phyloP scores from a whole-genome alignment of 345 rosid genomes.

The Limnanthes douglasii region DNA sequence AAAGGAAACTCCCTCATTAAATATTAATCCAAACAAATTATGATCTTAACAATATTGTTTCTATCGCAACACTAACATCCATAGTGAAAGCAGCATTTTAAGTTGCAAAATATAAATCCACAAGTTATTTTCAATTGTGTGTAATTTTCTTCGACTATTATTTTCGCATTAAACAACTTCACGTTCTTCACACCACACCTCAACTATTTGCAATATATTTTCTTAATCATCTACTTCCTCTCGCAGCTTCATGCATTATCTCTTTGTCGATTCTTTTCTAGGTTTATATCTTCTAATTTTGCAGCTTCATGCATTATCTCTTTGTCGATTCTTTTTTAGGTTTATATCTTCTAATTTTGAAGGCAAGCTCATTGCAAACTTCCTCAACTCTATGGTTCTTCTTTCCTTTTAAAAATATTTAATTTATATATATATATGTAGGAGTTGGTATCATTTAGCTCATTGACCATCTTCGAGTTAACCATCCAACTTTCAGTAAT shows the following conservation, averaged over 20 bases:
- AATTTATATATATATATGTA: conserved; percentile 35
- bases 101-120: conserved; percentile 36
- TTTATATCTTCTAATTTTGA: conserved; percentile 65
- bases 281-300: too few relatives aligned
- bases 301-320: conserved; percentile 45
- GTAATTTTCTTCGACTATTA: conserved; percentile 27
- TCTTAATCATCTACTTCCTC: conserved; percentile 78
- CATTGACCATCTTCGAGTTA: conserved; percentile 60
- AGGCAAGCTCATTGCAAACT: conserved; percentile 84
- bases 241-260: conserved; percentile 43
- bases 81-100: conserved; percentile 20
- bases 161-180: conserved; percentile 81
- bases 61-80: conserved; percentile 14
- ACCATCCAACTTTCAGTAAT: conserved; percentile 43
- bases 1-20: too few relatives aligned
- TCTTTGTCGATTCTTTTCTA: conserved; percentile 51
- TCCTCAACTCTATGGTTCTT: conserved; percentile 56
- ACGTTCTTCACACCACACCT: conserved; percentile 96
- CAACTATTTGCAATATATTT: conserved; percentile 91
- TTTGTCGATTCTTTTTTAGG: conserved; percentile 57
- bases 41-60: conserved; percentile 22
- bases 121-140: conserved; percentile 32
- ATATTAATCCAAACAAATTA: conserved; percentile 37
- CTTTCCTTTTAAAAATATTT: conserved; percentile 65
- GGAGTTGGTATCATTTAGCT: conserved; percentile 63